phyloP scores from a whole-genome alignment of 2,329 filamentous ascomycete species.

The Colletotrichum sp. region DNA sequence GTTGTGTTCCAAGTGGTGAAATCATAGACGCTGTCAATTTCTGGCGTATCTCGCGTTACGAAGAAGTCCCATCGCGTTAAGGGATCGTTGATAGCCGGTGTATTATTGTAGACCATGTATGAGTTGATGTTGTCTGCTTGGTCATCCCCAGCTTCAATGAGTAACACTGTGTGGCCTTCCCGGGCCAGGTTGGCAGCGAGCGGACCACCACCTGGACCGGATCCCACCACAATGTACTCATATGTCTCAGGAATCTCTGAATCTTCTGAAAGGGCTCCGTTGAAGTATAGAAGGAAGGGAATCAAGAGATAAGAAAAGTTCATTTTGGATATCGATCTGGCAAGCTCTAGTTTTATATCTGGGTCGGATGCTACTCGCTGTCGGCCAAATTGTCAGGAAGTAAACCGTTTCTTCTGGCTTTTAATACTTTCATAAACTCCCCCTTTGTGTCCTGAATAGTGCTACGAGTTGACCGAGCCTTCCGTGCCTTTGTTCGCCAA shows the following conservation, averaged over 20 bases:
- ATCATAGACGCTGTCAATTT: conserved; percentile 49
- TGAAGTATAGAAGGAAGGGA: not conserved
- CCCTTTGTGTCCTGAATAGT: not conserved
- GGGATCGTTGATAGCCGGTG: not conserved
- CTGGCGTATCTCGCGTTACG: conserved; percentile 60
- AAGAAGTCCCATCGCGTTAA: conserved; percentile 60
- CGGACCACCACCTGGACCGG: not conserved
- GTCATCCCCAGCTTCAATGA: not conserved
- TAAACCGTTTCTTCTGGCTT: not conserved
- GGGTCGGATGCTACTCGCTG: not conserved
- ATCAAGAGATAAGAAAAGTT: not conserved
- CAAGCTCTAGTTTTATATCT: not conserved
- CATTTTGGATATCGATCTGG: not conserved
- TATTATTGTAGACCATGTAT: not conserved
- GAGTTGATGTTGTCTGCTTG: not conserved
- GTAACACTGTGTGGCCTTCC: not conserved
- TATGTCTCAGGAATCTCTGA: not conserved
- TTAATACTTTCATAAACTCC: not conserved
- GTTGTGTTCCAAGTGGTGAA: conserved; percentile 46
- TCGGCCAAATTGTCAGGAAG: not conserved
- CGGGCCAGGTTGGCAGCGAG: not conserved
- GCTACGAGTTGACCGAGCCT: not conserved
- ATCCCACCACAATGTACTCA: not conserved
- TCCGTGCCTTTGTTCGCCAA: not conserved
- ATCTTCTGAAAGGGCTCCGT: not conserved